These are phyloP conservation scores for Apophysomyces ossiformis DNA, from an alignment of 371 early-diverging fungal species.

Conservation along the genomic window DNA sequence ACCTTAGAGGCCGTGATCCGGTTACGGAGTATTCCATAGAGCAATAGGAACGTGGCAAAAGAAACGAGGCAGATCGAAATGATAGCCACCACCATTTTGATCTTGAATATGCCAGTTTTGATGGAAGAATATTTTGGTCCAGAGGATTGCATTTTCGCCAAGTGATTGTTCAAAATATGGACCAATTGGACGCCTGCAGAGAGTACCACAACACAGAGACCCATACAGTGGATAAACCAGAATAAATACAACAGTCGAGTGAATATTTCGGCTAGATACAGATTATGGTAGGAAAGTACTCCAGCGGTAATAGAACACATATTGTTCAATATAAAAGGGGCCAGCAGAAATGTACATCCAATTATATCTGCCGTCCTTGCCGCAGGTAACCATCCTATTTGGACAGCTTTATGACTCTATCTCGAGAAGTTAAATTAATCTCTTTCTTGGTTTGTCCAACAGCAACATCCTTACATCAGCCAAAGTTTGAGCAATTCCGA, in stretches of 20 bases:
- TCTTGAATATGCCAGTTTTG: constrained; percentile 40
- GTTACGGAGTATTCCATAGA: constrained; percentile 32
- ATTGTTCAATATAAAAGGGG: constrained; percentile 37
- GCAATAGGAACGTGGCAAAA: constrained; percentile 31
- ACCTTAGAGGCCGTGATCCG: constrained; percentile 23
- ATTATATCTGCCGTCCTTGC: constrained; percentile 32
- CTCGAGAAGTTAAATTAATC: background rate
- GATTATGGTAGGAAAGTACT: constrained; percentile 18
- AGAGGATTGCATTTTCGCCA: constrained; percentile 29
- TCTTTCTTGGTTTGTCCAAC: too few species aligned
- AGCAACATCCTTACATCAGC: constrained; percentile 19
- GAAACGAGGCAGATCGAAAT: constrained; percentile 22
- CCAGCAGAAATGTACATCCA: constrained; percentile 29
- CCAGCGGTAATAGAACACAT: constrained; percentile 33
- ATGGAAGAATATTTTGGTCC: constrained; percentile 25
- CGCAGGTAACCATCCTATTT: constrained; percentile 38
- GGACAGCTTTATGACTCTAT: constrained; percentile 40
- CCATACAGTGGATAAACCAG: constrained; percentile 37
- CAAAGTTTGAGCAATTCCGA: constrained; percentile 37
- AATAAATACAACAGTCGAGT: constrained; percentile 32
- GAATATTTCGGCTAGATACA: constrained; percentile 28
- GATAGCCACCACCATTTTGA: constrained; percentile 27
- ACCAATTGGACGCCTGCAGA: constrained; percentile 31
- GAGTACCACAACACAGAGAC: constrained; percentile 22
- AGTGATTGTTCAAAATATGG: constrained; percentile 27